Evolutionary conservation across 768 basidiomycete species (phyloP).

Genomic region (Termitomyces sp.): DNA sequence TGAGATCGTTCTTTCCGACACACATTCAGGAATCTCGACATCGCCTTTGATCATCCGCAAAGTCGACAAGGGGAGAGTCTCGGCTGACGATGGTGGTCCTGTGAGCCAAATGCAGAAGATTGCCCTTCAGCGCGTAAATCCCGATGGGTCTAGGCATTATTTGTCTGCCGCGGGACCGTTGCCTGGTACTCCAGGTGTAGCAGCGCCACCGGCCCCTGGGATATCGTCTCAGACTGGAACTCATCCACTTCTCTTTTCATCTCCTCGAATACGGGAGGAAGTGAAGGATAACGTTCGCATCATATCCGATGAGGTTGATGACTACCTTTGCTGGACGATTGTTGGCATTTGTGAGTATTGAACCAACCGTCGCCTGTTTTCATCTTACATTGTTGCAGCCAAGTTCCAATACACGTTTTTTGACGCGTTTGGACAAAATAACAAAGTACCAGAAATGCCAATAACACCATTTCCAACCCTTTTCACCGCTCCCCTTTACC

Average conservation of each 20-base stretch:
- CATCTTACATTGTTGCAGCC: constrained; percentile 37
- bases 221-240: constrained; percentile 73
- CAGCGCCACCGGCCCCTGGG: constrained; percentile 68
- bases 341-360: constrained; percentile 81
- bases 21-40: constrained; percentile 79
- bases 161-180: constrained; percentile 84
- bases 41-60: constrained; percentile 86
- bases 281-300: constrained; percentile 70
- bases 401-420: constrained; percentile 96
- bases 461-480: constrained; percentile 90
- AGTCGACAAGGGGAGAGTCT: constrained; percentile 85
- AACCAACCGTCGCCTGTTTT: constrained; percentile 1
- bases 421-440: constrained; percentile 80
- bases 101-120: constrained; percentile 98
- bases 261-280: constrained; percentile 78
- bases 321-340: constrained; percentile 94
- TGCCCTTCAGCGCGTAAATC: constrained; percentile 78
- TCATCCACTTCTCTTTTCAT: constrained; percentile 74
- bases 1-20: constrained; percentile 81
- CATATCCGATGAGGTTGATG: constrained; percentile 87
- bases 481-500: constrained; percentile 74
- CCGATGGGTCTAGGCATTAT: constrained; percentile 82
- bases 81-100: constrained; percentile 85
- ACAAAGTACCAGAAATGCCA: constrained; percentile 67
- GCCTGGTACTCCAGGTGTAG: constrained; percentile 67